phyloP scores from a whole-genome alignment of 2,329 filamentous ascomycete species.

The Capronia americana region DNA sequence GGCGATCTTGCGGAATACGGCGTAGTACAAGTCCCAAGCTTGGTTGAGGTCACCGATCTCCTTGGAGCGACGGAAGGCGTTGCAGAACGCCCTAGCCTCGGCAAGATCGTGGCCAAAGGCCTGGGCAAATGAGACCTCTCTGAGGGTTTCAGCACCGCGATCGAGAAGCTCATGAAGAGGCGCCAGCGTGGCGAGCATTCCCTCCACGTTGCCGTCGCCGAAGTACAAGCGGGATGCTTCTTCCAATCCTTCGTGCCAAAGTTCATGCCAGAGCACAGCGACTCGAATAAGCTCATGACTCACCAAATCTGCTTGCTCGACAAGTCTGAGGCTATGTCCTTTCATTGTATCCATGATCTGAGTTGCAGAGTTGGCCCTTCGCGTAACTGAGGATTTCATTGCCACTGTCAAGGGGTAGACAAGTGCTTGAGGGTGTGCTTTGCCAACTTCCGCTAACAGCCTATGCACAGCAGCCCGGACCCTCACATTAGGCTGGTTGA shows the following conservation, averaged over 20 bases:
- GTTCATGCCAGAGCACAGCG: conserved; percentile 96
- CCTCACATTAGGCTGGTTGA: conserved; percentile 90
- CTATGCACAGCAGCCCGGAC: conserved; percentile 92
- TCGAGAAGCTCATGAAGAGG: conserved; percentile 92
- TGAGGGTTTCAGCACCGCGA: conserved; percentile 86
- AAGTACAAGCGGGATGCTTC: conserved; percentile 97
- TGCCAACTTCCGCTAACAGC: conserved; percentile 87
- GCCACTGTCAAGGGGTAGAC: conserved; percentile 97
- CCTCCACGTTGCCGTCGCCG: conserved; percentile 94
- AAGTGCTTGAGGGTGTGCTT: conserved; percentile 91
- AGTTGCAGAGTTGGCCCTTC: conserved; percentile 83
- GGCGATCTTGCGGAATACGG: conserved; percentile 94
- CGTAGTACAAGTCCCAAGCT: conserved; percentile 99
- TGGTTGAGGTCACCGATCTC: conserved; percentile 96
- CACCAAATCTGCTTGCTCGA: conserved; percentile 93
- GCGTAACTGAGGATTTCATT: conserved; percentile 90
- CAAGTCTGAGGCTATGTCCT: conserved; percentile 87
- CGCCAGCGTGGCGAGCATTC: conserved; percentile 90
- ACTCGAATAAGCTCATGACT: conserved; percentile 97
- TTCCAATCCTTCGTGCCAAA: conserved; percentile 97
- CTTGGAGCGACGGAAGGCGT: conserved; percentile 84
- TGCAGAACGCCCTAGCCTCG: conserved; percentile 95
- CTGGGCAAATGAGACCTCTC: conserved; percentile 96
- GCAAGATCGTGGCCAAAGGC: conserved; percentile 94
- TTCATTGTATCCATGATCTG: conserved; percentile 99